phyloP scores from a whole-genome alignment of 176 grass and related monocot species.

The Tillandsia fasciculata region DNA sequence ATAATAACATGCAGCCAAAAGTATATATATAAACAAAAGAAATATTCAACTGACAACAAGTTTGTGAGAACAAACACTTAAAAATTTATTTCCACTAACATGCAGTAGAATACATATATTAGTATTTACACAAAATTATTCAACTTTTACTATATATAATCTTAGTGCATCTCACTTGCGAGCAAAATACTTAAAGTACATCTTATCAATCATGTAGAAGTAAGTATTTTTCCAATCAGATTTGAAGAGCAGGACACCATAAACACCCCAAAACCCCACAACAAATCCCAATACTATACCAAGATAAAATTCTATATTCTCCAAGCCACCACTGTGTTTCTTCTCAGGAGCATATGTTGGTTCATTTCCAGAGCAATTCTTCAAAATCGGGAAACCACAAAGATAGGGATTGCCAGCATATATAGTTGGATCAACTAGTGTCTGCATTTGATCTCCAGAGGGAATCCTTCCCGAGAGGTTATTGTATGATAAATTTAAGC shows the following conservation, averaged over 20 bases:
- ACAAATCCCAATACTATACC: conserved; percentile 9
- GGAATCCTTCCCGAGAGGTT: conserved; percentile 30
- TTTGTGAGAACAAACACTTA: too few species aligned
- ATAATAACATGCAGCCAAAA: too few species aligned
- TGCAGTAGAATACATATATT: too few species aligned
- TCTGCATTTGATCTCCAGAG: conserved; percentile 28
- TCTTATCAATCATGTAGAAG: conserved; percentile 3
- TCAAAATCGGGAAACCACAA: conserved; percentile 17
- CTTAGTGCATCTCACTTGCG: too few species aligned
- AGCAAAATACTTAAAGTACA: background rate
- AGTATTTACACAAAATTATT: too few species aligned
- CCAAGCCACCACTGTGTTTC: background rate
- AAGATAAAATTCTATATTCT: conserved; percentile 2
- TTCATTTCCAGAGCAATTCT: background rate
- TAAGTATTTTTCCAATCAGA: conserved; percentile 10
- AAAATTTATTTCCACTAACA: too few species aligned
- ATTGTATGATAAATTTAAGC: conserved; percentile 33
- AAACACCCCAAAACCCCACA: conserved; percentile 1
- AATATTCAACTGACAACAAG: too few species aligned
- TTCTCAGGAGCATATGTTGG: background rate
- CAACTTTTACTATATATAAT: too few species aligned
- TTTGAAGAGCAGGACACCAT: background rate
- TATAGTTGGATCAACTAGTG: conserved; percentile 10
- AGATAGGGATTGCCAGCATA: conserved; percentile 25
- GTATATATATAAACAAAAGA: too few species aligned